phyloP scores from a whole-genome alignment of 2,329 filamentous ascomycete species.

The Hymenoscyphus scutula region DNA sequence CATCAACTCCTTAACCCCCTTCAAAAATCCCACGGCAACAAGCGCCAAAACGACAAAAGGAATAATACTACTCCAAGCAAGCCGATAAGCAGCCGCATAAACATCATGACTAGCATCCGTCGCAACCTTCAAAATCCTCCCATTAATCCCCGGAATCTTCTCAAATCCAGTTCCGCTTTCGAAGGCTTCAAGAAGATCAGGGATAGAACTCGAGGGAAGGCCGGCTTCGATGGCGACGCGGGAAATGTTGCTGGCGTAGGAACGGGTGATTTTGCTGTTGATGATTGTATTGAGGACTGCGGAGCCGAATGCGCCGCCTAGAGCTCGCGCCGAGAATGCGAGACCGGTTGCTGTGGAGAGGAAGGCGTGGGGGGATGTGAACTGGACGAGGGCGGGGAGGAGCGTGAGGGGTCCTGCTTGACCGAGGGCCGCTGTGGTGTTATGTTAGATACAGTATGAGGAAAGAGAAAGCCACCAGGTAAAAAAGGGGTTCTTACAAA shows the following conservation, averaged over 20 bases:
- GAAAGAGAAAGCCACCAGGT: no score
- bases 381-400: slow-evolving; percentile 50
- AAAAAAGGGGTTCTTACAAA: no score
- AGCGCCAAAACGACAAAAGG: slow-evolving; percentile 51
- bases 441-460: neutral
- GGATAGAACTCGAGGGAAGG: slow-evolving; percentile 40
- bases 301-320: slow-evolving; percentile 52
- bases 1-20: slow-evolving; percentile 51
- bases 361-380: slow-evolving; percentile 51
- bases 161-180: slow-evolving; percentile 36
- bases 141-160: slow-evolving; percentile 40
- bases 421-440: slow-evolving; percentile 41
- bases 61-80: slow-evolving; percentile 50
- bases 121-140: slow-evolving; percentile 40
- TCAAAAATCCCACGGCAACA: slow-evolving; percentile 43
- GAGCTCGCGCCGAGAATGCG: slow-evolving; percentile 51
- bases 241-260: slow-evolving; percentile 42
- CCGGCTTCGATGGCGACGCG: slow-evolving; percentile 44
- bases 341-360: slow-evolving; percentile 53
- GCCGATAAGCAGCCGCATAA: slow-evolving; percentile 48
- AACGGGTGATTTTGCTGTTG: slow-evolving; percentile 43
- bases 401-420: slow-evolving; percentile 50
- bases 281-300: slow-evolving; percentile 52
- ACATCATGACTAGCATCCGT: slow-evolving; percentile 42
- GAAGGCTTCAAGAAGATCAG: slow-evolving; percentile 41